A percentile compares a stretch with the other conserved stretches of the same genome.
Evolutionary conservation across 202 grass and related monocot species (phyloP).

Genomic region (Panicum hallii): DNA sequence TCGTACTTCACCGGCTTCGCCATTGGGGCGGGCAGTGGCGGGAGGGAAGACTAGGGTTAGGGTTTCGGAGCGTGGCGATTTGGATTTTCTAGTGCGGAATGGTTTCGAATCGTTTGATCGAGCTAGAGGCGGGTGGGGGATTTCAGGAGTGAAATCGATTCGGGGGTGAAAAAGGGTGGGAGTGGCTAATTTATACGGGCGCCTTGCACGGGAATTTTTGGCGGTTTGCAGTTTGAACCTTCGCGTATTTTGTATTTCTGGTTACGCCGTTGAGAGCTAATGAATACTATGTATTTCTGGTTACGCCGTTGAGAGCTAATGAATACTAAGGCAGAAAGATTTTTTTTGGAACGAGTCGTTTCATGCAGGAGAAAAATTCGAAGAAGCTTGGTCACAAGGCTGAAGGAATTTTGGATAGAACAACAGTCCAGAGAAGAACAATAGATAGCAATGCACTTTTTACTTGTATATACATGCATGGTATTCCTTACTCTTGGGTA

Average conservation of each 20-base stretch:
- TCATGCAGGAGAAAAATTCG: not conserved
- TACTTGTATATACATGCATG: too few relatives aligned
- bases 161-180: not conserved
- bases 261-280: not conserved
- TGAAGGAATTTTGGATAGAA: not conserved
- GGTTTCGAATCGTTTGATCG: not conserved
- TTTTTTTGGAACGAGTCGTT: too few relatives aligned
- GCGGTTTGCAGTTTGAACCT: not conserved
- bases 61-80: conserved; percentile 21
- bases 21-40: conserved; percentile 42
- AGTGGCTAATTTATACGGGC: not conserved
- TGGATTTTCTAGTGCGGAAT: conserved; percentile 28
- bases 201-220: not conserved
- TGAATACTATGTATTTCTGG: not conserved
- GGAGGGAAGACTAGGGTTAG: conserved; percentile 43
- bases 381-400: too few relatives aligned
- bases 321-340: not conserved
- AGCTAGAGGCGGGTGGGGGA: conserved; percentile 27
- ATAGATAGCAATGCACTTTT: not conserved
- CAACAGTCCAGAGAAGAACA: not conserved
- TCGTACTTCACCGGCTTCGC: conserved; percentile 73
- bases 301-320: not conserved
- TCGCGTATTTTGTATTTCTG: not conserved
- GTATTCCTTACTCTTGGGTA: not conserved
- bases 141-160: conserved; percentile 1